phyloP scores from a whole-genome alignment of 139 green algal species.

The Pycnococcus provasolii region DNA sequence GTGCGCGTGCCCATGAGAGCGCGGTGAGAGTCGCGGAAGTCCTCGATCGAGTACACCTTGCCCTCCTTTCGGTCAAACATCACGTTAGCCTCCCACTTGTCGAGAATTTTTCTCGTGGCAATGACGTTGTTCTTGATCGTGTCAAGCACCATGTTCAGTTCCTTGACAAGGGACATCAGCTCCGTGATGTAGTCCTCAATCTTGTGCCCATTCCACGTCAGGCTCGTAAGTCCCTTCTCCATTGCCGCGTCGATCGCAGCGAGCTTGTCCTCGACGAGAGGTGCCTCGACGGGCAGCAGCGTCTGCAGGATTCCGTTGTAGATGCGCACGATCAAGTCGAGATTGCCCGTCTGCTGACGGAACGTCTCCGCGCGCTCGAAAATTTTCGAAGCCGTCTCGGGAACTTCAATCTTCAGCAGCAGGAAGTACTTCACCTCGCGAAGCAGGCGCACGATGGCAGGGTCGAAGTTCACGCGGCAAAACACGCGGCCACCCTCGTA shows the following conservation, averaged over 20 bases:
- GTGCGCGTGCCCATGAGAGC: slow-evolving; percentile 39
- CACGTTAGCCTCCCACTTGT: slow-evolving; percentile 56
- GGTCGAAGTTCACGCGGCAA: slow-evolving; percentile 79
- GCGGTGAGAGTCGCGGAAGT: slow-evolving; percentile 51
- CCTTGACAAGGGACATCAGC: slow-evolving; percentile 56
- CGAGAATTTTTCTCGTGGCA: slow-evolving; percentile 44
- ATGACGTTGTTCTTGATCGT: slow-evolving; percentile 70
- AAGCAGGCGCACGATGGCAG: slow-evolving; percentile 64
- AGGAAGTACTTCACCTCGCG: slow-evolving; percentile 82
- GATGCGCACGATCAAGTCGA: slow-evolving; percentile 67
- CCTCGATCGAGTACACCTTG: slow-evolving; percentile 61
- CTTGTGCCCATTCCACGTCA: slow-evolving; percentile 63
- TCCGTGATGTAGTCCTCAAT: slow-evolving; percentile 73
- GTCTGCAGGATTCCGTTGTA: slow-evolving; percentile 67
- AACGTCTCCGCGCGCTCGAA: slow-evolving; percentile 56
- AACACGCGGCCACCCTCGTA: neutral
- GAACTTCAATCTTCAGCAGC: slow-evolving; percentile 41
- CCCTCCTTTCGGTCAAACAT: slow-evolving; percentile 80
- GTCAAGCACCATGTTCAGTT: slow-evolving; percentile 52
- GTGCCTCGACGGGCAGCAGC: slow-evolving; percentile 65
- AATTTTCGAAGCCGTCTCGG: slow-evolving; percentile 35
- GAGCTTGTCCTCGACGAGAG: slow-evolving; percentile 66
- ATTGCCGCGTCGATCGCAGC: slow-evolving; percentile 48
- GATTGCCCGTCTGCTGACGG: slow-evolving; percentile 51
- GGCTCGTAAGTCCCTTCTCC: slow-evolving; percentile 40